A percentile compares a stretch with the other conserved stretches of the same genome.
Conservation (phyloP, 306 rosid species). For the Citrullus mucosospermus region DNA sequence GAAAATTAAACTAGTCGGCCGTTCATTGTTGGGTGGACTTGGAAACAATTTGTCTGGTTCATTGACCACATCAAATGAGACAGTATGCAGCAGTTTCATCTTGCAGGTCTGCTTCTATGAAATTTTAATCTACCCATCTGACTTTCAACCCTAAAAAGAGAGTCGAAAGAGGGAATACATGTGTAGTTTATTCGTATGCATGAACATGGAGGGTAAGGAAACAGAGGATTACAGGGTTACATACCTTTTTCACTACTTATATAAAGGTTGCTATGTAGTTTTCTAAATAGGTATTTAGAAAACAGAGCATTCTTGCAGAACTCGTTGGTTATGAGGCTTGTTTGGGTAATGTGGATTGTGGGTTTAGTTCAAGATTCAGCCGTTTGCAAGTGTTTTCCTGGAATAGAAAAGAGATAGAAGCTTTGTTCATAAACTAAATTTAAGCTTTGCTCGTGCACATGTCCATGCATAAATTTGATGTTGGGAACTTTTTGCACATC, state of each 20-base stretch:
- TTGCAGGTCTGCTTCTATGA: constrained; percentile 39
- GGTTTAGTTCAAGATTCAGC: not conserved
- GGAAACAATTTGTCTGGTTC: constrained; percentile 33
- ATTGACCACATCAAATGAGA: constrained; percentile 33
- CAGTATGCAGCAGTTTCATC: constrained; percentile 28
- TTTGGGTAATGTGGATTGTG: not conserved
- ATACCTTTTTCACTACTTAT: not conserved
- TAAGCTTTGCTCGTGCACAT: not conserved
- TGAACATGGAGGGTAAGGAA: not conserved
- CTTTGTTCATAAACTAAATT: not conserved
- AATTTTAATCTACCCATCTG: not conserved
- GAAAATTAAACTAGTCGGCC: constrained; percentile 30
- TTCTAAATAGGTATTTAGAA: not conserved
- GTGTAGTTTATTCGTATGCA: not conserved
- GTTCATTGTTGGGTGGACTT: constrained; percentile 47
- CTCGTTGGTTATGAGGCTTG: not conserved
- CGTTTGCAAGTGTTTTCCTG: not conserved
- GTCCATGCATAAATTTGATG: not conserved
- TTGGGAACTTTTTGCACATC: not conserved
- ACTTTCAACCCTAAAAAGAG: not conserved
- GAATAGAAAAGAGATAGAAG: not conserved
- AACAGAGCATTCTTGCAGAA: not conserved
- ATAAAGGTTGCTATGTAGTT: not conserved
- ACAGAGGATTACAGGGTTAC: not conserved
- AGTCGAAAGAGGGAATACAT: not conserved